Evolutionary conservation across 164 flowering plant species (phyloP).

Genomic region (Paratinospora sagittata): DNA sequence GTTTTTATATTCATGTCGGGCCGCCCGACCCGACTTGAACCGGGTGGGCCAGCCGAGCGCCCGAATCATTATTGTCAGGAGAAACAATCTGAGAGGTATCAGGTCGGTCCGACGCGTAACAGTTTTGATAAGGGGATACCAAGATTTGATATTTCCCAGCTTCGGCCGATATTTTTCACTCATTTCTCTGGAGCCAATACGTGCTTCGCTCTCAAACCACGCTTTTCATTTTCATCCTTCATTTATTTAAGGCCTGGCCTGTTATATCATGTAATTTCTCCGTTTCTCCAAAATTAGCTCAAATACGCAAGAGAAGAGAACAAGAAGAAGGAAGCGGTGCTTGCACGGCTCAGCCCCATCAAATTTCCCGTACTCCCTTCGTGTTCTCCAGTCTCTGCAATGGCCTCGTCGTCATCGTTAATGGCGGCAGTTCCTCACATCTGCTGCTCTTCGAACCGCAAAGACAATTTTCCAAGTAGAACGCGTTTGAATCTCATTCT

Average conservation of each 20-base stretch:
- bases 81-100: too few species aligned
- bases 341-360: not conserved
- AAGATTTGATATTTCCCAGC: not conserved
- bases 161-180: not conserved
- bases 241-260: not conserved
- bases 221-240: not conserved
- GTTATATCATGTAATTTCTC: not conserved
- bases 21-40: too few species aligned
- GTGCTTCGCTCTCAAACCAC: constrained; percentile 10
- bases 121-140: too few species aligned
- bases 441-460: constrained; percentile 10
- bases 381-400: not conserved
- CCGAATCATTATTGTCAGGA: too few species aligned
- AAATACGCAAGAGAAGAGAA: not conserved
- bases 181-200: not conserved
- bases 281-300: not conserved
- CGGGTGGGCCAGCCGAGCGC: too few species aligned
- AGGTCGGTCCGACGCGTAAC: too few species aligned
- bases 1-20: too few species aligned
- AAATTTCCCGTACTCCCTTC: not conserved
- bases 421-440: constrained; percentile 13
- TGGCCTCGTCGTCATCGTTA: constrained; percentile 21
- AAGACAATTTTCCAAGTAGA: constrained; percentile 10
- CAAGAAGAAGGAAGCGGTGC: not conserved
- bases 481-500: constrained; percentile 10